Evolutionary conservation across 2,329 filamentous ascomycete species (phyloP), one percentile per base, ranked within the genome.

Genomic region (Aspergillus novofumigatus): DNA sequence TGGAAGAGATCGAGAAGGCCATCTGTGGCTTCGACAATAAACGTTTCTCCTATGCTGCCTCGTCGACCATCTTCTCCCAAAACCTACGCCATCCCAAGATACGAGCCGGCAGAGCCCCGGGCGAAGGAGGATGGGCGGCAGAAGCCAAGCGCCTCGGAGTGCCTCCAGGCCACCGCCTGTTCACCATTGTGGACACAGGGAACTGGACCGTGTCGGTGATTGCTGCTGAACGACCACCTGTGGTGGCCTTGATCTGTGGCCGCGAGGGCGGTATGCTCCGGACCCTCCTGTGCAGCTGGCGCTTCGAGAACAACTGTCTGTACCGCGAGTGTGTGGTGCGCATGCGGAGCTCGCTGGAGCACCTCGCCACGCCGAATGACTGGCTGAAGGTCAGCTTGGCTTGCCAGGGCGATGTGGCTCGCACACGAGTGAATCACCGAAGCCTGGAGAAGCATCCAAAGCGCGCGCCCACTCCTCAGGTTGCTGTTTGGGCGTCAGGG

Each of bases 181-280:
- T 73, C 58, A 73, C 69, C 0, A 59, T 74, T 3, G 65, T 74
- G 1, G 69, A 72, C 51, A 71, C 69, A 11, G 68, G 67, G 26
- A 64, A 65, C 14, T 58, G 71, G 60, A 67, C 58, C 21, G 70
- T 72, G 9, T 69, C 64, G 11, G 59, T 71, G 4, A 71, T 73
- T 53, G 53, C 63, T 41, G 66, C 70, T 1, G 59, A 65, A 54
- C 62, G 68, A 38, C 69, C 69, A 9, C 70, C 70, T 2, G 62
- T 62, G 0, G 69, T 67, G 5, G 65, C 66, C 2, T 56, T 73
- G 8, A 56, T 72, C 23, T 68, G 65, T 42, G 71, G 67, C 10
- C 58, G 60, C 2, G 68, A 73, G 53, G 67, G 69, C 4, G 71
- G 71, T 1, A 72, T 72, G 68, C 51, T 68, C 41, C 57, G 68